These are phyloP conservation scores for Lactarius vividus DNA, from an alignment of 768 basidiomycete species.

Conservation along the genomic window DNA sequence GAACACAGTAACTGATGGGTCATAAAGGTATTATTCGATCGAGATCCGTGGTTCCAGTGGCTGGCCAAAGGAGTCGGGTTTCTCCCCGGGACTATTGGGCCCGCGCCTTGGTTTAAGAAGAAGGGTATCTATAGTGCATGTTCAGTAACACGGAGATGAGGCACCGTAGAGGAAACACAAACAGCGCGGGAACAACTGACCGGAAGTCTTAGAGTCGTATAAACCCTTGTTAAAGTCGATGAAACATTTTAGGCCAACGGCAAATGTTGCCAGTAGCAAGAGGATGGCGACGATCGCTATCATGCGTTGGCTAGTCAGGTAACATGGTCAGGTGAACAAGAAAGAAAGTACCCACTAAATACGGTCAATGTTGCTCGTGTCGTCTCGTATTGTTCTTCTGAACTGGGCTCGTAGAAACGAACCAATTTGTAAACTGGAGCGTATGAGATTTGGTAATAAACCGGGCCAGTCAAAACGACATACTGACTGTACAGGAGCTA, in stretches of 20 bases:
- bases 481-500: conserved; percentile 15
- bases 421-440: conserved; percentile 76
- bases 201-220: conserved; percentile 64
- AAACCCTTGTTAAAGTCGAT: conserved; percentile 82
- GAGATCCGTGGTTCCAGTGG: conserved; percentile 65
- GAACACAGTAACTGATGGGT: neutral
- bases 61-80: conserved; percentile 52
- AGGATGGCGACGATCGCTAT: conserved; percentile 75
- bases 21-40: conserved; percentile 53
- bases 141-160: conserved; percentile 14
- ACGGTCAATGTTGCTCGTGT: conserved; percentile 77
- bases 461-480: neutral
- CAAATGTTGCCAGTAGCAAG: conserved; percentile 70
- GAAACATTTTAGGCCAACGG: conserved; percentile 75
- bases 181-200: conserved; percentile 48
- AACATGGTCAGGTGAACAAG: neutral
- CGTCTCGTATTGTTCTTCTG: conserved; percentile 55
- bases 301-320: conserved; percentile 3
- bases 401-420: conserved; percentile 69
- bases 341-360: conserved; percentile 58
- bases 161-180: conserved; percentile 4
- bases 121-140: conserved; percentile 17
- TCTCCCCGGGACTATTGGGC: conserved; percentile 36
- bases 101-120: conserved; percentile 13
- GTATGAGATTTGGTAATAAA: neutral